Evolutionary conservation across 1,284 basidiomycete species (phyloP).

Genomic region (Xanthoconium separans): DNA sequence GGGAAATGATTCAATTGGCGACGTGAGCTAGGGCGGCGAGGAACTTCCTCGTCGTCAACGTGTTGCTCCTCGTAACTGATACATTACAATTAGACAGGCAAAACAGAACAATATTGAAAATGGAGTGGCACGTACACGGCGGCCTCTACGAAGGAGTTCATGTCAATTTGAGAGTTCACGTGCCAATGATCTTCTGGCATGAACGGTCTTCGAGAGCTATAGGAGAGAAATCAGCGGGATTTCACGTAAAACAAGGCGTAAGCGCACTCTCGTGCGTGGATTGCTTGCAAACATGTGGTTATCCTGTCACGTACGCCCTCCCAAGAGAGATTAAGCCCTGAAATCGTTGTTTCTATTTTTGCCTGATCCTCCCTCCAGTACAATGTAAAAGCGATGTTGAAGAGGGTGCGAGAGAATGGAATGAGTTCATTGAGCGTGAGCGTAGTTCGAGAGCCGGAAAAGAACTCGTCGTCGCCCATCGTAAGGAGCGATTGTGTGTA

Average conservation of each 20-base stretch:
- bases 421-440: constrained; percentile 82
- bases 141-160: constrained; percentile 87
- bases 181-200: constrained; percentile 86
- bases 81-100: not conserved
- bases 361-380: constrained; percentile 72
- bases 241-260: not conserved
- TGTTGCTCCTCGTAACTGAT: constrained; percentile 59
- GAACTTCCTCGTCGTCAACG: constrained; percentile 31
- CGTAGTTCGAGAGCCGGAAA: constrained; percentile 39
- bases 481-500: constrained; percentile 87
- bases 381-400: constrained; percentile 79
- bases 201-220: constrained; percentile 80
- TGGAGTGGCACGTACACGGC: constrained; percentile 59
- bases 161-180: constrained; percentile 73
- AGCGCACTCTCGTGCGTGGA: constrained; percentile 84
- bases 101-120: not conserved
- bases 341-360: constrained; percentile 39
- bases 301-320: constrained; percentile 58
- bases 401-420: constrained; percentile 64
- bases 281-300: constrained; percentile 74
- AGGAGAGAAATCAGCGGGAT: constrained; percentile 6
- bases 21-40: constrained; percentile 53
- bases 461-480: constrained; percentile 97
- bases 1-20: constrained; percentile 63
- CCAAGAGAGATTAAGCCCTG: constrained; percentile 39